Conservation (phyloP, 345 rosid species). For the Angophora floribunda region DNA sequence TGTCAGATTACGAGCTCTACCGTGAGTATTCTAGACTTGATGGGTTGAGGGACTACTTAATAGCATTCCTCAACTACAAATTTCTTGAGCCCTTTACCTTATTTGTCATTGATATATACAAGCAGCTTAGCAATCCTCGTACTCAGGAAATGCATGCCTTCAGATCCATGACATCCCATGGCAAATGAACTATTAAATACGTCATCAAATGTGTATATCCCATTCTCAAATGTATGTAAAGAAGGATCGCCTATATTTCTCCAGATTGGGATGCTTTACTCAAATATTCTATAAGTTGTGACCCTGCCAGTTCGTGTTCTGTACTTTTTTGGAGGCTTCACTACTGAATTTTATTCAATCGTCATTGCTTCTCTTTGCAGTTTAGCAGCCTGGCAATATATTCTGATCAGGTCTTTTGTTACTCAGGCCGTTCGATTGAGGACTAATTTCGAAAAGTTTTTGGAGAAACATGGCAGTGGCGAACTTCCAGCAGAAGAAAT, state of each 20-base stretch:
- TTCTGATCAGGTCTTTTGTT: neutral
- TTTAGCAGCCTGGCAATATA: neutral
- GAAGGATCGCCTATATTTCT: neutral
- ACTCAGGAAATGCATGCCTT: neutral
- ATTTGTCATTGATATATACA: neutral
- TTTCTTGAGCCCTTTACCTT: neutral
- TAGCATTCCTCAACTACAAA: neutral
- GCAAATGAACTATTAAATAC: neutral
- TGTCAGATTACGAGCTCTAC: neutral
- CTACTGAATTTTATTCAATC: neutral
- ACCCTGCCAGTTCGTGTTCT: neutral
- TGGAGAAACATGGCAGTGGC: constrained; percentile 12
- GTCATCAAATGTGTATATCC: neutral
- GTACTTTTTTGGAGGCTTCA: neutral
- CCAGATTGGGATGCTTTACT: neutral
- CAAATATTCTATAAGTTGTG: neutral
- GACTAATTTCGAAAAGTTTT: constrained; percentile 22
- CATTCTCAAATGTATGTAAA: neutral
- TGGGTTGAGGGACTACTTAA: neutral
- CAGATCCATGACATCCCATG: neutral
- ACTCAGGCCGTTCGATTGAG: neutral
- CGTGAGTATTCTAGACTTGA: neutral
- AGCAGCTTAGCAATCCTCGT: neutral
- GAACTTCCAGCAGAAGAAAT: constrained; percentile 46
- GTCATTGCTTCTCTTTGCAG: neutral